phyloP scores from a whole-genome alignment of 2,329 filamentous ascomycete species.

The Stachybotrys echinatus region DNA sequence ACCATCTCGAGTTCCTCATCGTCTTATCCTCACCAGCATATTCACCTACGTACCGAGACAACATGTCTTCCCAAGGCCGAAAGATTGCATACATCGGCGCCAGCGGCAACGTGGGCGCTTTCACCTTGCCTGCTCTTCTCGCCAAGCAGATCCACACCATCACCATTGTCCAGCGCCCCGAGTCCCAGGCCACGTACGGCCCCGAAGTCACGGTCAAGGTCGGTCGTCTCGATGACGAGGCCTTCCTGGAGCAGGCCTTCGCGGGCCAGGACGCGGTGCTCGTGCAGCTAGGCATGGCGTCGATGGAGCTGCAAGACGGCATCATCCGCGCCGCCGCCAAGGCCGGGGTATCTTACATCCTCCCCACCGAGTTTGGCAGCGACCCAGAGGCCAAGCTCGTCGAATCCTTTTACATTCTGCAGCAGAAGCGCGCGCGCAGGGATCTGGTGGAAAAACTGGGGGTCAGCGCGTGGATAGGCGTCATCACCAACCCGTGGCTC shows the following conservation, averaged over 20 bases:
- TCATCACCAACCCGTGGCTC: constrained; percentile 26
- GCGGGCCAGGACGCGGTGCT: constrained; percentile 27
- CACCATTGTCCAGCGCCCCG: constrained; percentile 42
- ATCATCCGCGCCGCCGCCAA: constrained; percentile 25
- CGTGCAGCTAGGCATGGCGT: constrained; percentile 10
- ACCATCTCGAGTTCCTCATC: not conserved
- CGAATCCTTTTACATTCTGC: constrained; percentile 14
- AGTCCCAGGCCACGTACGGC: constrained; percentile 34
- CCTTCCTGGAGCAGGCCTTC: constrained; percentile 20
- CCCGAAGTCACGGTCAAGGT: constrained; percentile 28
- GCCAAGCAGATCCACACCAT: constrained; percentile 39
- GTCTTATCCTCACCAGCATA: not conserved
- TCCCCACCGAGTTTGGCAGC: constrained; percentile 25
- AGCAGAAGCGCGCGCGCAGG: constrained; percentile 17
- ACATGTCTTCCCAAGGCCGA: constrained; percentile 4
- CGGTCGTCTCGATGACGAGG: constrained; percentile 41
- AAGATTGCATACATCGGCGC: constrained; percentile 24
- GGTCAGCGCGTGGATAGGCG: constrained; percentile 22
- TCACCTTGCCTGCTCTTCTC: constrained; percentile 31
- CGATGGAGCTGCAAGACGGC: constrained; percentile 14
- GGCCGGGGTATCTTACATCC: constrained; percentile 21
- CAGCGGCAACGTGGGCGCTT: constrained; percentile 31
- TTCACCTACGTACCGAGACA: not conserved
- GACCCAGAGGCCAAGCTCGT: constrained; percentile 17
- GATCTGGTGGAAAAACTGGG: constrained; percentile 22